Evolutionary conservation across 179 eudicot genomes (phyloP).

Genomic region (Heliamphora pulchella): DNA sequence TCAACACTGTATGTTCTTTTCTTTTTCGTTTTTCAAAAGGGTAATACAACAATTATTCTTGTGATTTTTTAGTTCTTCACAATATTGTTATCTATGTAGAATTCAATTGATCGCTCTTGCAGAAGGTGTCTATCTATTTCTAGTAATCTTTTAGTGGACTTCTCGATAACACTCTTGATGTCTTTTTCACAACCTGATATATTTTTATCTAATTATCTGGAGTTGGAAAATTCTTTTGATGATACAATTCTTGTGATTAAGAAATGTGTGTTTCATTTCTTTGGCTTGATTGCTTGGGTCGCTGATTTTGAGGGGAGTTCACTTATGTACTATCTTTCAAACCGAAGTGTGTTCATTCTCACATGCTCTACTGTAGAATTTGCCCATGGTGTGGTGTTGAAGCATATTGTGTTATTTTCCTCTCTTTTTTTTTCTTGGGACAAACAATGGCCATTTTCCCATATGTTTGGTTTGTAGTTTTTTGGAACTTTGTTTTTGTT

Average conservation of each 20-base stretch:
- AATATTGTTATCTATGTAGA: neutral
- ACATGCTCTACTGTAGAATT: neutral
- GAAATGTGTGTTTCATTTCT: too few species aligned
- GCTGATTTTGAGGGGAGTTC: too few species aligned
- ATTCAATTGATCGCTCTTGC: neutral
- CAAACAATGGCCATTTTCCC: neutral
- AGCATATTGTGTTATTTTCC: neutral
- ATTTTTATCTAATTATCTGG: too few species aligned
- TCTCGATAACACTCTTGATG: neutral
- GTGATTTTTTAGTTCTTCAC: neutral
- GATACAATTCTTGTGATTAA: too few species aligned
- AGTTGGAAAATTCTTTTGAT: too few species aligned
- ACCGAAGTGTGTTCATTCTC: too few species aligned
- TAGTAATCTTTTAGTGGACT: neutral
- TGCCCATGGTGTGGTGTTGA: neutral
- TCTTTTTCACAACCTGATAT: neutral
- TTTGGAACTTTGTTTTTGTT: too few species aligned
- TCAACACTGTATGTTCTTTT: neutral
- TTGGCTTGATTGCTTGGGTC: too few species aligned
- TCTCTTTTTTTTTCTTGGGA: neutral
- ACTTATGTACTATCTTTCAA: too few species aligned
- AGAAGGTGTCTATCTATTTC: neutral
- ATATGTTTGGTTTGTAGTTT: too few species aligned
- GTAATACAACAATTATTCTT: neutral
- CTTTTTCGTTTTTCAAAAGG: neutral